A percentile compares a stretch with the other conserved stretches of the same genome.
Evolutionary conservation across 306 rosid genomes (phyloP).

Genomic region (Elaeagnus macrophylla): DNA sequence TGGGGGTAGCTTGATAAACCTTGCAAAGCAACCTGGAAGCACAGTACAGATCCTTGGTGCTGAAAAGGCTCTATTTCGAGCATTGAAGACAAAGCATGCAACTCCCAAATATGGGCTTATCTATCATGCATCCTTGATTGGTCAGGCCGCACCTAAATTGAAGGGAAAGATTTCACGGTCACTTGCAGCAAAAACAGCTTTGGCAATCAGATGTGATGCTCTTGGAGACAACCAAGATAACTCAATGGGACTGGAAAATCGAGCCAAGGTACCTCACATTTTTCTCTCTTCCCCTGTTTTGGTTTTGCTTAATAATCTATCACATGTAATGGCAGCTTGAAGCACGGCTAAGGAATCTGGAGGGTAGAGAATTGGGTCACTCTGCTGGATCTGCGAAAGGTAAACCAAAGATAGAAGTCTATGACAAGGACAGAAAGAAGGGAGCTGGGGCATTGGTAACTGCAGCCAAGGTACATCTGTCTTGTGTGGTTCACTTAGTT

Average conservation of each 20-base stretch:
- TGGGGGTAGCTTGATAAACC: constrained; percentile 85
- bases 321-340: constrained; percentile 40
- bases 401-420: constrained; percentile 79
- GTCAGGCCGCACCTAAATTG: constrained; percentile 81
- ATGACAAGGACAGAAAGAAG: constrained; percentile 84
- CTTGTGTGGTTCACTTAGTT: constrained; percentile 2
- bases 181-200: constrained; percentile 76
- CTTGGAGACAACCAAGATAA: constrained; percentile 75
- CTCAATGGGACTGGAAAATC: constrained; percentile 73
- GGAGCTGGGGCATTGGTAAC: constrained; percentile 69
- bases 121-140: constrained; percentile 89
- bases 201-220: constrained; percentile 85
- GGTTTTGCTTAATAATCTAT: constrained; percentile 3
- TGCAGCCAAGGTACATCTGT: constrained; percentile 57
- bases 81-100: constrained; percentile 87
- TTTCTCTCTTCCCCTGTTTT: neutral
- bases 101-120: constrained; percentile 95
- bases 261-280: constrained; percentile 51
- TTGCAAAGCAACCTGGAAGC: constrained; percentile 96
- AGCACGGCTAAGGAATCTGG: constrained; percentile 74
- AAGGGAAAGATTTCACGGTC: constrained; percentile 94
- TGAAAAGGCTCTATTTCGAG: constrained; percentile 91
- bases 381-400: constrained; percentile 89
- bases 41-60: constrained; percentile 95
- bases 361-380: constrained; percentile 77